Evolutionary conservation across 768 basidiomycete species (phyloP).

Genomic region (Ramaria sp.): DNA sequence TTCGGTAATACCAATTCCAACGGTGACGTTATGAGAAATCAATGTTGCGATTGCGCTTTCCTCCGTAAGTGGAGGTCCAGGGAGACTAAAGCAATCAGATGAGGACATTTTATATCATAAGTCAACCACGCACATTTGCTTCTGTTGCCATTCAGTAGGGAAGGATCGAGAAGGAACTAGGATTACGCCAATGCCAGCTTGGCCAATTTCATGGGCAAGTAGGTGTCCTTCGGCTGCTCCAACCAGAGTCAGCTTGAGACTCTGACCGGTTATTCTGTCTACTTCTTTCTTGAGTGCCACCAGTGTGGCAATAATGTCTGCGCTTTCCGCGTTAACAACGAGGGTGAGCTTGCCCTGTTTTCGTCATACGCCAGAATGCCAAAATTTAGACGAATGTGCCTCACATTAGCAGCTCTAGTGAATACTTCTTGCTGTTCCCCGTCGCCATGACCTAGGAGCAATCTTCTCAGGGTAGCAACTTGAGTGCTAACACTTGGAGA

Average conservation of each 20-base stretch:
- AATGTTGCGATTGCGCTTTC: conserved; percentile 51
- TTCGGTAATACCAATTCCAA: conserved; percentile 56
- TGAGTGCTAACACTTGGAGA: conserved; percentile 25
- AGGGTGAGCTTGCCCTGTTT: conserved; percentile 24
- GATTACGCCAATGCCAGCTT: conserved; percentile 28
- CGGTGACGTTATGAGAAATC: conserved; percentile 56
- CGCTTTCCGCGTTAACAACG: conserved; percentile 46
- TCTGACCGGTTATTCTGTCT: conserved; percentile 44
- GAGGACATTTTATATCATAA: not conserved
- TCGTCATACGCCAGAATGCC: not conserved
- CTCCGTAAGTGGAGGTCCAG: conserved; percentile 65
- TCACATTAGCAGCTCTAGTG: not conserved
- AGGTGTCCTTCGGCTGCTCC: conserved; percentile 56
- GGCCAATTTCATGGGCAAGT: conserved; percentile 57
- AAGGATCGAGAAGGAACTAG: conserved; percentile 25
- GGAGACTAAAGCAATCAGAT: conserved; percentile 29
- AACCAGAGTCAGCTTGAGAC: conserved; percentile 51
- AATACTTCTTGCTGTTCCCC: conserved; percentile 1
- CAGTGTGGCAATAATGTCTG: conserved; percentile 65
- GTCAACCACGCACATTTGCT: conserved; percentile 16
- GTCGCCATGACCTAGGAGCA: conserved; percentile 18
- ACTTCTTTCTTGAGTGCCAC: conserved; percentile 59
- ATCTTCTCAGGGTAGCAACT: conserved; percentile 22
- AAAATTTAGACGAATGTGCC: not conserved
- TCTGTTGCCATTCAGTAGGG: conserved; percentile 25